Conservation (phyloP, 1,139 yeast genomes). For the Lodderomyces oxycetoniae region DNA sequence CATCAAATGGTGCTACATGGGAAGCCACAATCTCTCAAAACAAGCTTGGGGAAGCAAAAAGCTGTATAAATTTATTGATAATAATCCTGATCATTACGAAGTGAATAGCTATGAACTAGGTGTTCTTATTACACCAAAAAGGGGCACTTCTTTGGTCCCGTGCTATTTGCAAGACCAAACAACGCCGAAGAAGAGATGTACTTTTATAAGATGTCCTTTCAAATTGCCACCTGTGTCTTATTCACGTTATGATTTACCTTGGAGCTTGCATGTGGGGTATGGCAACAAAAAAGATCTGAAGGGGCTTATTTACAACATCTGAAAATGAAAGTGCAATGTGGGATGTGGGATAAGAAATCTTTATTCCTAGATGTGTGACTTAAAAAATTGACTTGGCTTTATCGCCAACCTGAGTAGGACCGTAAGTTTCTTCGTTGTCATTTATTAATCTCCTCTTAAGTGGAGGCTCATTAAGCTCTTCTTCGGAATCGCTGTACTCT, state of each 20-base stretch:
- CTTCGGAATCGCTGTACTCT: slow-evolving; percentile 22
- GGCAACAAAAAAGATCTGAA: slow-evolving; percentile 20
- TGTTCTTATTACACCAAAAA: slow-evolving; percentile 34
- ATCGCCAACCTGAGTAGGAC: slow-evolving; percentile 36
- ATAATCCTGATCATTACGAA: slow-evolving; percentile 20
- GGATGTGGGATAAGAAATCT: background rate
- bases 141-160: slow-evolving; percentile 27
- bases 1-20: slow-evolving; percentile 59
- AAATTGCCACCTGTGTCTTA: slow-evolving; percentile 46
- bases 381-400: slow-evolving; percentile 36
- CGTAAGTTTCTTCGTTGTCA: slow-evolving; percentile 19
- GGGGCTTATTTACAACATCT: slow-evolving; percentile 16
- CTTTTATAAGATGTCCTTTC: slow-evolving; percentile 51
- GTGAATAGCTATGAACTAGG: slow-evolving; percentile 55
- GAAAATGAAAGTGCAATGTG: background rate
- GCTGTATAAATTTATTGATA: slow-evolving; percentile 15
- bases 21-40: slow-evolving; percentile 61
- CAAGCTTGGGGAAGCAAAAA: slow-evolving; percentile 66
- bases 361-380: too few species aligned
- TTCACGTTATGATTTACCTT: slow-evolving; percentile 39
- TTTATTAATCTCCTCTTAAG: slow-evolving; percentile 12
- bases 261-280: slow-evolving; percentile 33
- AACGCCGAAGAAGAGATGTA: slow-evolving; percentile 3
- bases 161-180: slow-evolving; percentile 35
- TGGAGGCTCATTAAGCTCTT: slow-evolving; percentile 10